Evolutionary conservation across 768 basidiomycete species (phyloP).

Genomic region (Mycena galericulata): DNA sequence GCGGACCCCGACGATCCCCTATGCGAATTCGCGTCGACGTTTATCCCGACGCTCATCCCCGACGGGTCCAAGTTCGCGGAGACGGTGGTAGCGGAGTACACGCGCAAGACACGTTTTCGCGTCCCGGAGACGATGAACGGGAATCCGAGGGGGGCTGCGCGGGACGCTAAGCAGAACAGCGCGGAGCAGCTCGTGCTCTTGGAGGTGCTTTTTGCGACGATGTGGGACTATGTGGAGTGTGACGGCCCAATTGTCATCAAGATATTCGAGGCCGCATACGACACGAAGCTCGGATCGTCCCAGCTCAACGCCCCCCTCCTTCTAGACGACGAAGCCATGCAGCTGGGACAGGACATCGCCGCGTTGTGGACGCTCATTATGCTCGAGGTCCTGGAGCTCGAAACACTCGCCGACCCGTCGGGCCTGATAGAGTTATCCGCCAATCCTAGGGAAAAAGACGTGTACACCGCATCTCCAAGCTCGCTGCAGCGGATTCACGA

Average conservation of each 20-base stretch:
- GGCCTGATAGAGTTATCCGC: slow-evolving; percentile 63
- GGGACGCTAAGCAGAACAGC: slow-evolving; percentile 79
- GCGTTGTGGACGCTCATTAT: slow-evolving; percentile 84
- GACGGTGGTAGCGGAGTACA: slow-evolving; percentile 71
- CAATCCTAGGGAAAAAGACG: slow-evolving; percentile 57
- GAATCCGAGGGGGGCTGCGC: slow-evolving; percentile 70
- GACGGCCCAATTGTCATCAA: slow-evolving; percentile 70
- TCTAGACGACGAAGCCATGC: slow-evolving; percentile 79
- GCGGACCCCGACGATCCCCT: slow-evolving; percentile 68
- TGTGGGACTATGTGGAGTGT: slow-evolving; percentile 82
- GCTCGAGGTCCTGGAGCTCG: slow-evolving; percentile 84
- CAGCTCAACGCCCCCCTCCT: slow-evolving; percentile 76
- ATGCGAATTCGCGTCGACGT: slow-evolving; percentile 63
- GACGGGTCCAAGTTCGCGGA: slow-evolving; percentile 75
- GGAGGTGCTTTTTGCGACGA: slow-evolving; percentile 90
- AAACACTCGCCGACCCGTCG: slow-evolving; percentile 68
- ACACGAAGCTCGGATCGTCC: slow-evolving; percentile 69
- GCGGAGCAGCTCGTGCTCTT: slow-evolving; percentile 85
- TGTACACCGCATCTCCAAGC: slow-evolving; percentile 72
- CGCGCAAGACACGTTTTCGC: slow-evolving; percentile 60
- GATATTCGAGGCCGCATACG: slow-evolving; percentile 75
- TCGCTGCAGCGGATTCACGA: slow-evolving; percentile 77
- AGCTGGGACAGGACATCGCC: slow-evolving; percentile 74
- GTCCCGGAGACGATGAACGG: slow-evolving; percentile 58
- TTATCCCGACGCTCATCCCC: slow-evolving; percentile 70